Conservation (phyloP, 805 yeast genomes). For the Dipodascus albidus region DNA sequence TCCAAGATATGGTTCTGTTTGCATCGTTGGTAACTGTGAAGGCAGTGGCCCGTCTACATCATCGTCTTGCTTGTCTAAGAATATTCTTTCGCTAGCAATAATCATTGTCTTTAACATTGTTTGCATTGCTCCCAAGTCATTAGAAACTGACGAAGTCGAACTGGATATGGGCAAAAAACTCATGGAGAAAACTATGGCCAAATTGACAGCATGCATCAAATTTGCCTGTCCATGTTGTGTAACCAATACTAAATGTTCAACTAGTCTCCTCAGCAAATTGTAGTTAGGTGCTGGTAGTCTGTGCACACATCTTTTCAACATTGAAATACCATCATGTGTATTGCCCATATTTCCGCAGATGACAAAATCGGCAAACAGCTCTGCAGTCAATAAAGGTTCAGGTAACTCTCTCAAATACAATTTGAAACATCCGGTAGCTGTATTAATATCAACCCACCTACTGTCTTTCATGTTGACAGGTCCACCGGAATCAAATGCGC, state of each 20-base stretch:
- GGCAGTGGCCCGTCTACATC: neutral
- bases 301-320: conserved; percentile 24
- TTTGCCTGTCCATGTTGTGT: conserved; percentile 56
- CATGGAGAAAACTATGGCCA: conserved; percentile 81
- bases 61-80: conserved; percentile 11
- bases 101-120: conserved; percentile 39
- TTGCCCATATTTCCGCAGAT: conserved; percentile 22
- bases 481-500: conserved; percentile 42
- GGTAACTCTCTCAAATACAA: conserved; percentile 77
- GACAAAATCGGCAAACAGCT: conserved; percentile 46
- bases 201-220: conserved; percentile 79
- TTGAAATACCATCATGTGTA: conserved; percentile 6
- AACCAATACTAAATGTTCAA: conserved; percentile 59
- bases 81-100: conserved; percentile 21
- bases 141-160: conserved; percentile 29
- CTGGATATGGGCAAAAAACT: conserved; percentile 33
- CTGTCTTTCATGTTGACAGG: conserved; percentile 36
- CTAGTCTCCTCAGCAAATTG: conserved; percentile 52
- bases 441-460: conserved; percentile 68
- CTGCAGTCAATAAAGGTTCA: conserved; percentile 64
- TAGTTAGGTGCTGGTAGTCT: conserved; percentile 57
- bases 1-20: neutral
- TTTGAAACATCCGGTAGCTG: conserved; percentile 81
- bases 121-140: conserved; percentile 44
- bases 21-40: neutral